Base-by-base conservation (phyloP, 1,284 basidiomycete species). In the Cutaneotrichosporon cavernicola region DNA sequence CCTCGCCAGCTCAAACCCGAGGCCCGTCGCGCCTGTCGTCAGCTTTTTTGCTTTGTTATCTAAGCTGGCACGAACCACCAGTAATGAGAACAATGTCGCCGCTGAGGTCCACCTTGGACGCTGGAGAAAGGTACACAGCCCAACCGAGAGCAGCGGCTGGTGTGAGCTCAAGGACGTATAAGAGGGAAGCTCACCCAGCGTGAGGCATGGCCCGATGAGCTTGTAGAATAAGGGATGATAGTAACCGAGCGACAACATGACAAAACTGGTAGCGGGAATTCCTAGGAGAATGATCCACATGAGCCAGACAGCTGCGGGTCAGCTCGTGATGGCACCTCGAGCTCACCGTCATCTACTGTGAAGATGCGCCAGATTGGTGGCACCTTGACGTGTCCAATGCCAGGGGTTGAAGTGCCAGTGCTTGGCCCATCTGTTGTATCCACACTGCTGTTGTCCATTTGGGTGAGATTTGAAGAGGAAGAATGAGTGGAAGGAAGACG, bases 81-180 rank as follows among this genome's bases (percentile, higher is more conserved):
- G 94, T 97, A 61, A 97, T 84, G 31, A 97, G 82, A 4, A 96
- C 88, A 65, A 94, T 86, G 78, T 97, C 90, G 55, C 91, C 87
- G 40, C 85, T 85, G 92, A 92, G 38, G 34, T 60, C 50, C 8
- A 50, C 36, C 14, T 36, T 34, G 10, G 49, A 26, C 18, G 32
- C 50, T 2, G 58, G 58, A 4, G 36, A 50, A 5, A 60, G 36
- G 34, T 53, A 51, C 18, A 50, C 49, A 4, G 50, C 50, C 32
- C 49, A 53, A 1, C 34, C 30, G 16, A 52, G 50, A 4, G 58
- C 58, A 7, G 36, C 58, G 26, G 36, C 58, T 52, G 16, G 6
- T n/a, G 36, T 53, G 10, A 60, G 49, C 32, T 13, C 4, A n/a
- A 6, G 18, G 11, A 36, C 34, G 34, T 36, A 11, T 36, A n/a